These are phyloP conservation scores for Dryas alaskensis DNA, from an alignment of 306 rosid species.

Conservation along the genomic window DNA sequence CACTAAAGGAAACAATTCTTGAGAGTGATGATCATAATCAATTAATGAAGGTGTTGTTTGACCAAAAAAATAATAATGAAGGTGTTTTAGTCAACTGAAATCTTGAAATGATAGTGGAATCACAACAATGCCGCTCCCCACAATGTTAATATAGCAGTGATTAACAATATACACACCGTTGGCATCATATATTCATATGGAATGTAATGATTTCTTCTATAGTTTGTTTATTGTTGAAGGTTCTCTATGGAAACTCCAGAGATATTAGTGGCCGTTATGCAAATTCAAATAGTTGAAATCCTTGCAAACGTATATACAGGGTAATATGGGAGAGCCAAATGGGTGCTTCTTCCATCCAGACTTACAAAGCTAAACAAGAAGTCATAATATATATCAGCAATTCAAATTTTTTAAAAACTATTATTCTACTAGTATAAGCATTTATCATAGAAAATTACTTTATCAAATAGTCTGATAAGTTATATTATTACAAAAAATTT, in stretches of 20 bases:
- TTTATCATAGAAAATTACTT: no score
- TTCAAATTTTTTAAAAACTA: no score
- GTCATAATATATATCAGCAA: no score
- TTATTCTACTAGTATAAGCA: no score
- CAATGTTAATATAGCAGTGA: slow-evolving; percentile 1
- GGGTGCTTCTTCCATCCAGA: no score
- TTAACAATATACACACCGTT: neutral
- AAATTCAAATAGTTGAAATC: neutral
- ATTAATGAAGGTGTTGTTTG: neutral
- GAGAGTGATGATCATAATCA: neutral
- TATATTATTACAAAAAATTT: no score
- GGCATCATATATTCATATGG: neutral
- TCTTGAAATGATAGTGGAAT: neutral
- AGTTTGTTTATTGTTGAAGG: neutral
- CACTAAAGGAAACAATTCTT: neutral
- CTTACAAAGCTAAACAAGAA: no score
- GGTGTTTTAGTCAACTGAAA: neutral
- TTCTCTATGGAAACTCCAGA: no score
- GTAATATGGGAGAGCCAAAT: no score
- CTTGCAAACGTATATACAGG: no score
- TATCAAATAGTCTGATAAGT: no score
- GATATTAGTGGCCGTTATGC: neutral
- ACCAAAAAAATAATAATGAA: neutral
- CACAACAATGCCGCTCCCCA: neutral
- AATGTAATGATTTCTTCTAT: neutral